Conservation (phyloP, 257 asterid genomes). For the Ajuga chamaepitys region DNA sequence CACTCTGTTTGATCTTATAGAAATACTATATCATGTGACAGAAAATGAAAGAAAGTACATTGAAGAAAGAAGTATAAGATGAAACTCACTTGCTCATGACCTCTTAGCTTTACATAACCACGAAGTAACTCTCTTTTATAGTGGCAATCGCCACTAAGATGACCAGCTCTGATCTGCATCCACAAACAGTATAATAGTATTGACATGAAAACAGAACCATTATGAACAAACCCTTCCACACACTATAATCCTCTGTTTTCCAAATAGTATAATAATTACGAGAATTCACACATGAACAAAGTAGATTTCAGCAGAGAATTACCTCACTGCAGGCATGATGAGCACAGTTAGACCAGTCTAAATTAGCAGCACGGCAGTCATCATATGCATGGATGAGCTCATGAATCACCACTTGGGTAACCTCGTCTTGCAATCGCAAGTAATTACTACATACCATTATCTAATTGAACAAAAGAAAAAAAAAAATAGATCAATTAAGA, state of each 20-base stretch:
- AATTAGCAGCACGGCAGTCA: conserved; percentile 76
- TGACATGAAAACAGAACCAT: neutral
- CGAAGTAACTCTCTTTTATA: conserved; percentile 81
- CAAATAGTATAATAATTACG: neutral
- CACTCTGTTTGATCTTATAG: neutral
- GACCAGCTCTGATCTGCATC: conserved; percentile 75
- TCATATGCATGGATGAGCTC: conserved; percentile 97
- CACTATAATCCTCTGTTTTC: neutral
- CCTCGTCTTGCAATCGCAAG: conserved; percentile 72
- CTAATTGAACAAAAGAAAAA: conserved; percentile 19
- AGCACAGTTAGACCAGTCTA: conserved; percentile 81
- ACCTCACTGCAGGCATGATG: conserved; percentile 97
- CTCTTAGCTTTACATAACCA: conserved; percentile 55
- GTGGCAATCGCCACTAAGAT: conserved; percentile 95
- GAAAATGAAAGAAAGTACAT: neutral
- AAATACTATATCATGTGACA: neutral
- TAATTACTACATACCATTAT: conserved; percentile 71
- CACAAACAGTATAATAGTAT: neutral
- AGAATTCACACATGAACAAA: neutral
- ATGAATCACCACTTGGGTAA: conserved; percentile 81
- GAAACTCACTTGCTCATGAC: conserved; percentile 71
- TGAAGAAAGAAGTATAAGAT: neutral
- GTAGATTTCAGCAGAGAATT: neutral
- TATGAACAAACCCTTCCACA: neutral
- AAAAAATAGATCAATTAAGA: neutral